Conservation (phyloP, 2,329 filamentous ascomycete species). For the Trichoderma sp. region DNA sequence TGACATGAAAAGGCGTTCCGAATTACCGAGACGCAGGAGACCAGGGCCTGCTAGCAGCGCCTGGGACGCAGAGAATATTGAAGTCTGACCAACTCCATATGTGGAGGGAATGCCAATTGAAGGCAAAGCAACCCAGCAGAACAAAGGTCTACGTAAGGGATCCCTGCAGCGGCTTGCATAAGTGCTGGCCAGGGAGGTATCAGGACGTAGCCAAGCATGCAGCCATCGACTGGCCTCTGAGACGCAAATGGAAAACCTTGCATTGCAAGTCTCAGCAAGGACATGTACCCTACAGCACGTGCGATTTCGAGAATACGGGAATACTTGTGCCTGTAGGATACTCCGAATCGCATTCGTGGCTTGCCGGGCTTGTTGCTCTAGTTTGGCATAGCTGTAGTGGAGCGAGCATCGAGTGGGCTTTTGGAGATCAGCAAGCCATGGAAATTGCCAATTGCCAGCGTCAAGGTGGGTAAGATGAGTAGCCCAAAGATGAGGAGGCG, state of each 20-base stretch:
- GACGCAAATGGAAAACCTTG: neutral
- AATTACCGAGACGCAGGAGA: neutral
- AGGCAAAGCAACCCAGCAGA: neutral
- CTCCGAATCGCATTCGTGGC: neutral
- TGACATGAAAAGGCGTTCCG: neutral
- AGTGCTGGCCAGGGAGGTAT: neutral
- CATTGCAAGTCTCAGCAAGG: neutral
- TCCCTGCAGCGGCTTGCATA: conserved; percentile 13
- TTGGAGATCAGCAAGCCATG: neutral
- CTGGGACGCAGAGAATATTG: neutral
- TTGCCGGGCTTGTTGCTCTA: neutral
- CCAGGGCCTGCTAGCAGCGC: neutral
- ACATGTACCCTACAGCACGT: neutral
- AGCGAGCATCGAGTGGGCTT: neutral
- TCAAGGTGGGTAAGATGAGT: neutral
- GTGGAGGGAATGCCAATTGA: neutral
- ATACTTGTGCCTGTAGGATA: neutral
- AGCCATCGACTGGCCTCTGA: neutral
- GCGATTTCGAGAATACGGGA: neutral
- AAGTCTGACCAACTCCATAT: neutral
- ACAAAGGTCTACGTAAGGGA: neutral
- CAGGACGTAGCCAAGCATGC: neutral
- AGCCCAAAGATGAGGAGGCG: neutral
- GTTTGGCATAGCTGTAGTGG: neutral
- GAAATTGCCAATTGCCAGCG: neutral